Percentiles rank a stretch among this genome's conserved stretches.
These are phyloP conservation scores for Tylopilus rubrobrunneus DNA, from an alignment of 768 basidiomycete species.

Conservation along the genomic window DNA sequence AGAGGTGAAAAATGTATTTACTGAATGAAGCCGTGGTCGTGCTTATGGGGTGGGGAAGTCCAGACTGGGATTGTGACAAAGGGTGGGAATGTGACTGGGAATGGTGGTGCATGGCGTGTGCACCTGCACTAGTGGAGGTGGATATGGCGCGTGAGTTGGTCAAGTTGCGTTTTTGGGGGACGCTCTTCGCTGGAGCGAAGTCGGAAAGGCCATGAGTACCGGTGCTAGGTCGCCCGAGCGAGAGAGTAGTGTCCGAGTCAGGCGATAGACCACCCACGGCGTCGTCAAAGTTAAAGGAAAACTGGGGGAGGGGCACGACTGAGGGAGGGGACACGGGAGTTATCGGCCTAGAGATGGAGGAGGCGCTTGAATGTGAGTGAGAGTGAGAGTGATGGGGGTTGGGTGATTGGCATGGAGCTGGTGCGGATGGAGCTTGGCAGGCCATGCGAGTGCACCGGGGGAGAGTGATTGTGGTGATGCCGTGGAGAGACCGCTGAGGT, in stretches of 20 bases:
- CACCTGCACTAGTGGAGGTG: no score
- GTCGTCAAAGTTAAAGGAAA: constrained; percentile 51
- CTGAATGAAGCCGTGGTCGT: constrained; percentile 27
- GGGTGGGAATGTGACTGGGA: constrained; percentile 26
- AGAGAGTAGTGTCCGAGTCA: constrained; percentile 27
- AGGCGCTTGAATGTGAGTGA: constrained; percentile 19
- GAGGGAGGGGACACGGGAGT: constrained; percentile 55
- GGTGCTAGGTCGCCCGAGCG: constrained; percentile 35
- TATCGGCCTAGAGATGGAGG: constrained; percentile 43
- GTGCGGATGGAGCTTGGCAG: constrained; percentile 56
- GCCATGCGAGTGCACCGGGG: constrained; percentile 45
- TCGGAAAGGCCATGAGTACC: constrained; percentile 45
- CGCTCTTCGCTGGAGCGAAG: constrained; percentile 41
- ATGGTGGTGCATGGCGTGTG: constrained; percentile 23
- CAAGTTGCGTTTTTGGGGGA: constrained; percentile 68
- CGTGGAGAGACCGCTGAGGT: constrained; percentile 63
- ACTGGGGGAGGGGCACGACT: constrained; percentile 39
- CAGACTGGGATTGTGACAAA: constrained; percentile 9
- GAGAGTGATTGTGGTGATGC: constrained; percentile 64
- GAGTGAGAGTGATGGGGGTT: constrained; percentile 26
- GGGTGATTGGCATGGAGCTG: constrained; percentile 50
- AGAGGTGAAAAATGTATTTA: background rate
- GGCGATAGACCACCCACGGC: constrained; percentile 26
- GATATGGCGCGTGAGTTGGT: constrained; percentile 40
- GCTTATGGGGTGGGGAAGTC: constrained; percentile 28